Evolutionary conservation across 257 asterid species (phyloP), one percentile per base, ranked within the genome.

Genomic region (Nicotiana tabacum): DNA sequence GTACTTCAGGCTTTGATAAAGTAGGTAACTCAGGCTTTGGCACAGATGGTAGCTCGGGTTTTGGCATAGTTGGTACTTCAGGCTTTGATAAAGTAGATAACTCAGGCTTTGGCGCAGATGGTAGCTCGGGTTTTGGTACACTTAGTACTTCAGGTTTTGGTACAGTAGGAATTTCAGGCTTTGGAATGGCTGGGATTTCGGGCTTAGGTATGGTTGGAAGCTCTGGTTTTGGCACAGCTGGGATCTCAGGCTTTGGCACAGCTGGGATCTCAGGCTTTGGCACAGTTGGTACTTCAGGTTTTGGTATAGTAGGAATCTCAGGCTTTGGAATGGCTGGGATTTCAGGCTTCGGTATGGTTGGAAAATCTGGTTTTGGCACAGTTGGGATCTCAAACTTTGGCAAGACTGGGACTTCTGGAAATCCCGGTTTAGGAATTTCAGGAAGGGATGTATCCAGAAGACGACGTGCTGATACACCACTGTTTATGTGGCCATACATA

Each of bases 201-300:
- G 82, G 86, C 17, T 78, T 70, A n/a, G 84, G 83, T 8, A 84
- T 1, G 2, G 60, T 57, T 17, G 87, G 89, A 7, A 86, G 6
- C 32, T 83, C 77, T 0, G 82, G 84, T 37, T 84, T 84, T 11
- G 86, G 90, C 66, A 84, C 61, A 10, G 35, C 46, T 5, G 90
- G 89, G 48, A 86, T 9, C 7, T 77, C 65, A n/a, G 84, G 87
- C 64, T 84, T 84, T 15, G 87, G 90, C 66, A 84, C 66, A 10
- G 64, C 53, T 16, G 90, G 88, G 4, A 83, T 2, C 12, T 82
- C 69, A 18, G 86, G 69, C 9, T 82, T 70, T 21, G 87, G 84
- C 35, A 84, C 55, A 39, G 2, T 69, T 35, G 83, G 83, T 24
- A 74, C 3, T 16, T 83, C 81, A 13, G 77, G 83, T 27, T 69